phyloP scores from a whole-genome alignment of 2,329 filamentous ascomycete species.

The Ceratocystis huliohia region DNA sequence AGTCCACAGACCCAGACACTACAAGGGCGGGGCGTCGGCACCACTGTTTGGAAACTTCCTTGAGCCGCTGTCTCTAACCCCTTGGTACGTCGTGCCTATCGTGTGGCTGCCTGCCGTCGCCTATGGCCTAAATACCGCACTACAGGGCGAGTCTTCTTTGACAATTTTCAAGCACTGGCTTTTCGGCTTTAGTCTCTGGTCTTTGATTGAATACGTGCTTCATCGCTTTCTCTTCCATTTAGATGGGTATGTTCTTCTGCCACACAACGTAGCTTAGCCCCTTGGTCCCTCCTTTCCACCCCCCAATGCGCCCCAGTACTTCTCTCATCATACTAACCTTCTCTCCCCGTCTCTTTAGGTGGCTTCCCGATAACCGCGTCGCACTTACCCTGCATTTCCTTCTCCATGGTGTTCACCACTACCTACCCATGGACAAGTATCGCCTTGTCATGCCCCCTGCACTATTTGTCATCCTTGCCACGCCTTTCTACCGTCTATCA shows the following conservation, averaged over 20 bases:
- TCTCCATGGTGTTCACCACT: slow-evolving; percentile 94
- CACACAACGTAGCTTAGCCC: background rate
- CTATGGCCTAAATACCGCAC: slow-evolving; percentile 58
- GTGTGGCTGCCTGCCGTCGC: slow-evolving; percentile 72
- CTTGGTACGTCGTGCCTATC: slow-evolving; percentile 81
- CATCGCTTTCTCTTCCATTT: slow-evolving; percentile 91
- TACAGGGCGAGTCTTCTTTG: slow-evolving; percentile 38
- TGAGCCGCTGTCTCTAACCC: slow-evolving; percentile 90
- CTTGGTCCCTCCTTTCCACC: background rate
- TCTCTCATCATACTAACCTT: background rate
- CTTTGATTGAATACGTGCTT: slow-evolving; percentile 73
- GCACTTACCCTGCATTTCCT: slow-evolving; percentile 79
- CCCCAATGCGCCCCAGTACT: background rate
- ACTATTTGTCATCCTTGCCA: slow-evolving; percentile 69
- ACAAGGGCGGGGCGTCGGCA: slow-evolving; percentile 82
- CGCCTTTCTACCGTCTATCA: slow-evolving; percentile 85
- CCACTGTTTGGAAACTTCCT: slow-evolving; percentile 95
- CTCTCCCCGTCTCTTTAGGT: slow-evolving; percentile 37
- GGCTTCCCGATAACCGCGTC: slow-evolving; percentile 82
- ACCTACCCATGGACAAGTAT: slow-evolving; percentile 97
- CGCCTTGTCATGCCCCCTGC: slow-evolving; percentile 93
- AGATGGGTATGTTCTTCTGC: slow-evolving; percentile 54
- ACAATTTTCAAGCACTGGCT: slow-evolving; percentile 48
- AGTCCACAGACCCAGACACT: slow-evolving; percentile 88
- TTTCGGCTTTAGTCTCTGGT: slow-evolving; percentile 69